phyloP scores from a whole-genome alignment of 2,329 filamentous ascomycete genomes.

The Cephalotrichum gorgonifer region DNA sequence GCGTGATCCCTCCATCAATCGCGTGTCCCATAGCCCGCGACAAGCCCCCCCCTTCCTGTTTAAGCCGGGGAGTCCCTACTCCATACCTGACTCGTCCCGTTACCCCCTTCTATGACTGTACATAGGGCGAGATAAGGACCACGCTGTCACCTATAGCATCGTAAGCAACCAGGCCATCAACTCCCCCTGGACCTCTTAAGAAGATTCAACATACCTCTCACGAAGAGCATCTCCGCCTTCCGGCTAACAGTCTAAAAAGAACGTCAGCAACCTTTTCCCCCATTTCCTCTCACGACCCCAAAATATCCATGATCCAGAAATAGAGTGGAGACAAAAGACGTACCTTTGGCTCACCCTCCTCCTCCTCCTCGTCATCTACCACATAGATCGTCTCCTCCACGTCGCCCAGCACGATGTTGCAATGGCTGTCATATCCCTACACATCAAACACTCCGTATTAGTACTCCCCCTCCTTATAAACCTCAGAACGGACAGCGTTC shows the following conservation, averaged over 20 bases:
- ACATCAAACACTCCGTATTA: background rate
- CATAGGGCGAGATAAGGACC: constrained; percentile 58
- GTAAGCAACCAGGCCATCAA: background rate
- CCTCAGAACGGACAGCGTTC: background rate
- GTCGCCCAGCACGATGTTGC: constrained; percentile 91
- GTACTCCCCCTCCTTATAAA: background rate
- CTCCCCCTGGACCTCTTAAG: background rate
- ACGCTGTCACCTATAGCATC: constrained; percentile 53
- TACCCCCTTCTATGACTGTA: constrained; percentile 25
- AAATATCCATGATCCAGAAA: too few species aligned
- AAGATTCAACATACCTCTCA: constrained; percentile 66
- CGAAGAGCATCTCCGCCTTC: constrained; percentile 97
- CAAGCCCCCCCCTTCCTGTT: too few species aligned
- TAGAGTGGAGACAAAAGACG: too few species aligned
- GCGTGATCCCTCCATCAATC: too few species aligned
- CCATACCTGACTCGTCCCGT: too few species aligned
- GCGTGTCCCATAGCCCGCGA: too few species aligned
- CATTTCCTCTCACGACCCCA: too few species aligned
- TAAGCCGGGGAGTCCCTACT: too few species aligned
- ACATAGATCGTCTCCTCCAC: constrained; percentile 96
- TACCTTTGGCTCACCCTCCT: constrained; percentile 55
- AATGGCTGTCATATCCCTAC: constrained; percentile 96
- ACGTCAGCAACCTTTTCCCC: constrained; percentile 3
- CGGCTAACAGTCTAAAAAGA: constrained; percentile 71
- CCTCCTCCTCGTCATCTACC: constrained; percentile 28